phyloP scores from a whole-genome alignment of 2,329 filamentous ascomycete species.

The Pseudogymnoascus sp. region DNA sequence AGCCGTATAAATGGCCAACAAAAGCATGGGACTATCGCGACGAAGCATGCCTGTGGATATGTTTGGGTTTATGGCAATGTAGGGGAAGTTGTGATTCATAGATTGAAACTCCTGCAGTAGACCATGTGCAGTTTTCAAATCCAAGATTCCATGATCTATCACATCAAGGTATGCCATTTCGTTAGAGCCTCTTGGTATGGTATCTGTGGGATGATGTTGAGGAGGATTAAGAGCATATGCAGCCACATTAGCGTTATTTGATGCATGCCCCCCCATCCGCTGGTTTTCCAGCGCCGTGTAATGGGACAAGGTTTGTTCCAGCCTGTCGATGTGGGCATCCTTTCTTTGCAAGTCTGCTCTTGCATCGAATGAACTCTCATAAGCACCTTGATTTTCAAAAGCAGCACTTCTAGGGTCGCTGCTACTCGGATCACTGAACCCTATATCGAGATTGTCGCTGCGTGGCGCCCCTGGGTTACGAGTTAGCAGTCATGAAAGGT shows the following conservation, averaged over 20 bases:
- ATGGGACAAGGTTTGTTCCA: neutral
- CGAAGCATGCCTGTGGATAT: neutral
- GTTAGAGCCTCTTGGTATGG: neutral
- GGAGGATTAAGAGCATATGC: constrained; percentile 10
- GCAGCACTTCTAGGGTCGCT: neutral
- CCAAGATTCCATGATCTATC: constrained; percentile 7
- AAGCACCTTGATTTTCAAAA: neutral
- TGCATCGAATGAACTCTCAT: neutral
- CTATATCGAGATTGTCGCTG: neutral
- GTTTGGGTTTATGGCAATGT: neutral
- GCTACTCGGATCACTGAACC: neutral
- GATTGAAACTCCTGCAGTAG: constrained; percentile 9
- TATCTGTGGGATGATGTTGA: constrained; percentile 22
- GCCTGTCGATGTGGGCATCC: neutral
- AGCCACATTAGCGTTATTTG: neutral
- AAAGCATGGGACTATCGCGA: constrained; percentile 4
- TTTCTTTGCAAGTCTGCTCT: neutral
- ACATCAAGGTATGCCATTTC: neutral
- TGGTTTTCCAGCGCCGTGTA: neutral
- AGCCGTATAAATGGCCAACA: constrained; percentile 3
- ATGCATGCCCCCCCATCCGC: neutral
- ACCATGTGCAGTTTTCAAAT: constrained; percentile 1
- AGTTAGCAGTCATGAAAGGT: neutral
- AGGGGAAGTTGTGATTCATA: constrained; percentile 9
- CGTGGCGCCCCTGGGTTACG: neutral